These are phyloP conservation scores for Pseudomonodictys pantanalensis DNA, from an alignment of 495 filamentous ascomycete genomes.

Conservation along the genomic window DNA sequence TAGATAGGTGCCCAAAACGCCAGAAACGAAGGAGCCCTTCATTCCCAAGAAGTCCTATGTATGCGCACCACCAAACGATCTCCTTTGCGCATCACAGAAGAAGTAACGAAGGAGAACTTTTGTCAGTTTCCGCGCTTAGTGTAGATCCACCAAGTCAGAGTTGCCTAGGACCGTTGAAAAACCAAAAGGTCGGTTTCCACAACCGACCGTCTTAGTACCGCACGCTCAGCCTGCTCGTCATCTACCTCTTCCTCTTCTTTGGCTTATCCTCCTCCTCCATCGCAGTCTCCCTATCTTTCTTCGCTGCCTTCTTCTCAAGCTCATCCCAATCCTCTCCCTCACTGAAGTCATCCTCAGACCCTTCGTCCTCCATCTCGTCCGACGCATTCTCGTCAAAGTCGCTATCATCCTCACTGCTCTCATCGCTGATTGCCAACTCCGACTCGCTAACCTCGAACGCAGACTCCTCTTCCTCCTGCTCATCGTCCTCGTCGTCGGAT, in stretches of 20 bases:
- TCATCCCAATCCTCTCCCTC: slow-evolving; percentile 91
- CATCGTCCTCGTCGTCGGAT: slow-evolving; percentile 77
- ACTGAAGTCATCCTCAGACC: slow-evolving; percentile 66
- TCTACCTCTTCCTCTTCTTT: slow-evolving; percentile 37
- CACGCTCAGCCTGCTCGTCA: too few species aligned
- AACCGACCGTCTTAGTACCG: too few species aligned
- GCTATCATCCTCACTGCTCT: slow-evolving; percentile 80
- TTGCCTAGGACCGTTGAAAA: too few species aligned
- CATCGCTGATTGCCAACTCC: slow-evolving; percentile 74
- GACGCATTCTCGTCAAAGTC: slow-evolving; percentile 92
- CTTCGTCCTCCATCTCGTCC: slow-evolving; percentile 66
- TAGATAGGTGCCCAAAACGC: too few species aligned
- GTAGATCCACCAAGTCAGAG: too few species aligned
- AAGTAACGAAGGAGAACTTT: too few species aligned
- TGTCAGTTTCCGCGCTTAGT: too few species aligned
- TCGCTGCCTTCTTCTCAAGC: slow-evolving; percentile 83
- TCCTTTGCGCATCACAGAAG: too few species aligned
- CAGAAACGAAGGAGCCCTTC: too few species aligned
- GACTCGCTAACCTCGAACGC: slow-evolving; percentile 86
- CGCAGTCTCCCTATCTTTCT: slow-evolving; percentile 73
- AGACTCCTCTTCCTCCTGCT: slow-evolving; percentile 81
- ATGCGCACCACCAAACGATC: too few species aligned
- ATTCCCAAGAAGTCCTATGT: too few species aligned
- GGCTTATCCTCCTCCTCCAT: slow-evolving; percentile 67
- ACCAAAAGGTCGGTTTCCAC: too few species aligned